Conservation (phyloP, 2,329 filamentous ascomycete genomes). For the Colletotrichum musicola region DNA sequence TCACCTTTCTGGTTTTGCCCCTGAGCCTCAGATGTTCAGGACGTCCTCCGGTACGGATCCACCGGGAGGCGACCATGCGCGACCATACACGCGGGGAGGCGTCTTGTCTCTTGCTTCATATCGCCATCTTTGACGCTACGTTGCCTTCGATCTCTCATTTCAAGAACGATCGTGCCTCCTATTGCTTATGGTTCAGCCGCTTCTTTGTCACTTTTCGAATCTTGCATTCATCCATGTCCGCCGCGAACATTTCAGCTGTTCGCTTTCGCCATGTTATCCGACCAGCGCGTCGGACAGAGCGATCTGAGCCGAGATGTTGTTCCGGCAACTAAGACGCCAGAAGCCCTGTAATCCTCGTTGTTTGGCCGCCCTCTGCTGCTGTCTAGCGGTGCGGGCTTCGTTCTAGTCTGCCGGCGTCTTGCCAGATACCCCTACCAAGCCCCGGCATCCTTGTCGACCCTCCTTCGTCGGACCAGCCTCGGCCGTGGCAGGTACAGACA, state of each 20-base stretch:
- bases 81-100: not conserved
- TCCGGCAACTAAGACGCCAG: conserved; percentile 1
- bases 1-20: not conserved
- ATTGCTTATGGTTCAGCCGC: not conserved
- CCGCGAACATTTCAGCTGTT: conserved; percentile 4
- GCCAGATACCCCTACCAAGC: conserved; percentile 27
- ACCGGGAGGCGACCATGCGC: conserved; percentile 10
- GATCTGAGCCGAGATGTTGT: conserved; percentile 9
- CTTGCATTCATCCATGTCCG: not conserved
- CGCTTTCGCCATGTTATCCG: not conserved
- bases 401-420: conserved; percentile 19
- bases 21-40: not conserved
- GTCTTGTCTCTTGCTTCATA: not conserved
- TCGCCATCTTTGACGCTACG: not conserved
- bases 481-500: conserved; percentile 14
- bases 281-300: not conserved
- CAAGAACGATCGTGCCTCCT: not conserved
- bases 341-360: not conserved
- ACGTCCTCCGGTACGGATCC: not conserved
- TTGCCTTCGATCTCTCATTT: not conserved
- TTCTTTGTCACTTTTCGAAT: conserved; percentile 10
- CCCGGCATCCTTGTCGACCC: conserved; percentile 27
- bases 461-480: conserved; percentile 24
- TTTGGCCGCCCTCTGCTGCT: conserved; percentile 21
- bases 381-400: conserved; percentile 17